Evolutionary conservation across 108 stramenopile species (phyloP).

Genomic region (Seminavis robusta): DNA sequence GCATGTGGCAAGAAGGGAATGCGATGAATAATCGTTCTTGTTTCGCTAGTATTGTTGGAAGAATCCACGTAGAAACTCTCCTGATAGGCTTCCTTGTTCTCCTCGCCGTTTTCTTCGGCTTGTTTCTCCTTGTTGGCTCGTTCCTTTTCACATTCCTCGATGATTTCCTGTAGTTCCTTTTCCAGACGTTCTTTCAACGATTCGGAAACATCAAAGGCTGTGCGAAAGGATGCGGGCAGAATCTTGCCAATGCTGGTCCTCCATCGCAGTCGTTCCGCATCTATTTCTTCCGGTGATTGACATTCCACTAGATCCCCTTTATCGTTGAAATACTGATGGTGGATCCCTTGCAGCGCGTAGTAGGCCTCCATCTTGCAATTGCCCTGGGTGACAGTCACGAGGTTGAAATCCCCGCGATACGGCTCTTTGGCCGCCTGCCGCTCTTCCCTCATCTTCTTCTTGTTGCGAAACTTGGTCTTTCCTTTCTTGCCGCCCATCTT

Average conservation of each 20-base stretch:
- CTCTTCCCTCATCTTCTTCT: neutral
- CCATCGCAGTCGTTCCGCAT: constrained; percentile 58
- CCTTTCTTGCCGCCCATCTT: neutral
- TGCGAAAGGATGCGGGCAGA: constrained; percentile 78
- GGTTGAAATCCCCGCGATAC: neutral
- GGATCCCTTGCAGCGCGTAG: constrained; percentile 71
- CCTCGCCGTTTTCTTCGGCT: constrained; percentile 9
- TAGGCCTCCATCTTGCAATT: constrained; percentile 82
- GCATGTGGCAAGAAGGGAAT: constrained; percentile 66
- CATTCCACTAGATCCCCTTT: constrained; percentile 38
- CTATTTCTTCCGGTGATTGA: constrained; percentile 46
- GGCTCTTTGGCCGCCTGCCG: neutral
- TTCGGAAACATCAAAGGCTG: constrained; percentile 64
- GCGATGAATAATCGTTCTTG: constrained; percentile 10
- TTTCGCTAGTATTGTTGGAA: neutral
- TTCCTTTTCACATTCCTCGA: constrained; percentile 39
- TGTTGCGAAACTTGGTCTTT: neutral
- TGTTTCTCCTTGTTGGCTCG: constrained; percentile 14
- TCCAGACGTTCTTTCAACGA: constrained; percentile 43
- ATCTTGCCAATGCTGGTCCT: constrained; percentile 43
- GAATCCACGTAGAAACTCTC: too few relatives aligned
- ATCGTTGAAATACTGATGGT: constrained; percentile 22
- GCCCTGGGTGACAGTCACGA: constrained; percentile 30
- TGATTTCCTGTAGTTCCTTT: constrained; percentile 64
- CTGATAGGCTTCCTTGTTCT: constrained; percentile 5